Evolutionary conservation across 2,329 filamentous ascomycete species (phyloP).

Genomic region (Didymella pinodella): DNA sequence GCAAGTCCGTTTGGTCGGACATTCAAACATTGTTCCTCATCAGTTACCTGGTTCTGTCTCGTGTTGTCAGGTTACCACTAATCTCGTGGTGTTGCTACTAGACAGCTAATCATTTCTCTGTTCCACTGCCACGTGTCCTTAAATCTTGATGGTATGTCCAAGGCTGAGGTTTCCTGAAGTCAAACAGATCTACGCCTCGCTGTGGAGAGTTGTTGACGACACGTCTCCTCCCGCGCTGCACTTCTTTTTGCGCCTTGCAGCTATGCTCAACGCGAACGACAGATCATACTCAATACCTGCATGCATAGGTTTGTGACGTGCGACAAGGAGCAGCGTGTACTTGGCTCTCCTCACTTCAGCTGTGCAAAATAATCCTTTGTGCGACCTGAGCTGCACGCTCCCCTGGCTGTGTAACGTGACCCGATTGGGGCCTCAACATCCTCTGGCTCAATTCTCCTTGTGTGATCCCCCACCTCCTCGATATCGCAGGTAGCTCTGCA

Average conservation of each 20-base stretch:
- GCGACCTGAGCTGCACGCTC: background rate
- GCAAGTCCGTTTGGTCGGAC: conserved; percentile 14
- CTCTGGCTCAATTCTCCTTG: background rate
- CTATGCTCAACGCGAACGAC: too few relatives aligned
- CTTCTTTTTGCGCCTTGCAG: background rate
- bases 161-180: background rate
- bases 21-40: background rate
- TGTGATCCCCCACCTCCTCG: background rate
- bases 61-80: background rate
- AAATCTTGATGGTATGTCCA: background rate
- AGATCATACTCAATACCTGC: too few relatives aligned
- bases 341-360: background rate
- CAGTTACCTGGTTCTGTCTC: background rate
- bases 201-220: too few relatives aligned
- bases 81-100: background rate
- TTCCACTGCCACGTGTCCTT: background rate
- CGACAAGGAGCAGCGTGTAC: background rate
- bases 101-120: background rate
- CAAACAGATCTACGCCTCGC: background rate
- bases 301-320: background rate
- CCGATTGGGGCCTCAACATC: background rate
- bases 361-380: background rate
- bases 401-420: background rate
- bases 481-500: too few relatives aligned
- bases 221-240: background rate